A percentile compares a stretch with the other conserved stretches of the same genome.
Evolutionary conservation across 106 monocot genomes (phyloP).

Genomic region (Narthecium ossifragum): DNA sequence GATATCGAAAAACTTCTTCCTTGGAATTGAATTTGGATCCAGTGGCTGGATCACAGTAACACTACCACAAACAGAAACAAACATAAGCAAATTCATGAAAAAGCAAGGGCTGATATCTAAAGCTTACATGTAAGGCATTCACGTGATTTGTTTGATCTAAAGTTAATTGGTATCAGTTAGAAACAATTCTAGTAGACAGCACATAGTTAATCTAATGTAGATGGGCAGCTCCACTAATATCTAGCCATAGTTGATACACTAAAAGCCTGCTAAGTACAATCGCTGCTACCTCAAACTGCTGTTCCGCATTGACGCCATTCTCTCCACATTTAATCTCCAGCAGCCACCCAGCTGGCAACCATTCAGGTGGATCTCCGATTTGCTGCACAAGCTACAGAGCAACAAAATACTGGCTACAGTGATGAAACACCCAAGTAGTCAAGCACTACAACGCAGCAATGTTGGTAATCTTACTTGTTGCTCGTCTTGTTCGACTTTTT

Average conservation of each 20-base stretch:
- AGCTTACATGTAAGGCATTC: no score
- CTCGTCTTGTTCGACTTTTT: slow-evolving; percentile 6
- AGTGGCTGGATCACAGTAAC: slow-evolving; percentile 36
- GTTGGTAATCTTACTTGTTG: slow-evolving; percentile 9
- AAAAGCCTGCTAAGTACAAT: no score
- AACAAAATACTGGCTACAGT: neutral
- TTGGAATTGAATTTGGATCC: slow-evolving; percentile 42
- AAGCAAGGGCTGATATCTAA: no score
- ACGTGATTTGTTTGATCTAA: no score
- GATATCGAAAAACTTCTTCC: slow-evolving; percentile 26
- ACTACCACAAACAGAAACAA: slow-evolving; percentile 15
- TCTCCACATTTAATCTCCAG: slow-evolving; percentile 23
- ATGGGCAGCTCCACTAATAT: no score
- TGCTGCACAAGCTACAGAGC: neutral
- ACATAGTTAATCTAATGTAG: no score
- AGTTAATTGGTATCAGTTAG: no score
- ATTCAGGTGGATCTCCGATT: slow-evolving; percentile 10
- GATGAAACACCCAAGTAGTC: neutral
- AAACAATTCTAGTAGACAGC: no score
- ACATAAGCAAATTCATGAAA: neutral
- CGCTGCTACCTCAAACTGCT: slow-evolving; percentile 22
- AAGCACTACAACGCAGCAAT: neutral
- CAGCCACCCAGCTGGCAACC: slow-evolving; percentile 37
- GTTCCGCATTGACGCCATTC: slow-evolving; percentile 3
- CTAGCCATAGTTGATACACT: no score